Evolutionary conservation across 306 rosid species (phyloP), one percentile per base, ranked within the genome.

Genomic region (Fragaria vesca): DNA sequence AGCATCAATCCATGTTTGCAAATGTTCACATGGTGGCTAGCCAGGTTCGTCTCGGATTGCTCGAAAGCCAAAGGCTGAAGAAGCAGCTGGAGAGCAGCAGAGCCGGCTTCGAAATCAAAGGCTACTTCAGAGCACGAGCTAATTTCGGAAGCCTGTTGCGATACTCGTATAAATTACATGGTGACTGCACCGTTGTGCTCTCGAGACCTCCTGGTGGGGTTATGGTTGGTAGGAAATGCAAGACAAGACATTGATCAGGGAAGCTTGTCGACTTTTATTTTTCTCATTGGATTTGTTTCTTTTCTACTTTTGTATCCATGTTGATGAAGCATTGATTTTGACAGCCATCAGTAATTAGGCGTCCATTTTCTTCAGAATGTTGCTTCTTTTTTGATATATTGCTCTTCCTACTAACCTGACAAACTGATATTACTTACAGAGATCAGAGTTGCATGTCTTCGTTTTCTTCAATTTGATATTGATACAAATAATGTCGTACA

Each of bases 171-270:
- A 87, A 88, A 72, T 79, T 96, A 26, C 89, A 88, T 45, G 83
- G 86, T 51, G 80, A 63, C 70, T 96, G 99, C 82, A 79, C 16
- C 30, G 43, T 93, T 63, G 77, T 86, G 85, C 43, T 90, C 26
- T 77, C 90, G 15, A 81, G 97, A 40, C 96, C 99, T 68, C 99
- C 98, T 4, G 77, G 55, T 15, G 99, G 99, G 21, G 82, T 86
- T 66, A 24, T 96, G 79, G 55, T 87, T 5, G 80, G 42, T 71
- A 84, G 83, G 73, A 89, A 83, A 47, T 96, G 98, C 85, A 88
- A 79, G 79, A 89, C 97, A 0, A 88, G 87, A 62, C 96, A 79
- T 71, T 88, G 77, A 87, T 20, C 47, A 8, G 9, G 24, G 72
- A 76, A 17, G 71, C 42, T 40, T 73, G 28, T 58, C 12, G 26